phyloP scores from a whole-genome alignment of 75 land plant genomes.

The Cupressus sempervirens region DNA sequence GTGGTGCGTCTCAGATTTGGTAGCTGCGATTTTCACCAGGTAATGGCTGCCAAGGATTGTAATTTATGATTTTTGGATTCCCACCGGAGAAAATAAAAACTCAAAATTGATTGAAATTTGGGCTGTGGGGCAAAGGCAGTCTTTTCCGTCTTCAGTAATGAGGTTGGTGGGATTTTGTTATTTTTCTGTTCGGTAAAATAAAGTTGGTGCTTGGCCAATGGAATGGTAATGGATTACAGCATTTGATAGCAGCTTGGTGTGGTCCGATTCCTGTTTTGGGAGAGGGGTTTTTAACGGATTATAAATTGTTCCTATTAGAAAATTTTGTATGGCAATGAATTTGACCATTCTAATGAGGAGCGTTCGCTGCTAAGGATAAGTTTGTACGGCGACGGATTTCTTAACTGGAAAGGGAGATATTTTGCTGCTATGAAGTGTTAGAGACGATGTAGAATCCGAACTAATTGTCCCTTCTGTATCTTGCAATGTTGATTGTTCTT shows the following conservation, averaged over 20 bases:
- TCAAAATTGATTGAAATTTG: not conserved
- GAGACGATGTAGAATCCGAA: not conserved
- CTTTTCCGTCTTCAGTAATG: no score
- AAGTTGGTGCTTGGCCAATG: not conserved
- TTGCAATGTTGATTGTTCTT: not conserved
- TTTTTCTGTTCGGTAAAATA: not conserved
- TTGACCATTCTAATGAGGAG: no score
- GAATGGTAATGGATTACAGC: not conserved
- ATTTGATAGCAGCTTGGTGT: not conserved
- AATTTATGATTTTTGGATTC: not conserved
- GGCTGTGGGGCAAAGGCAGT: no score
- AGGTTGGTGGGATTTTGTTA: not conserved
- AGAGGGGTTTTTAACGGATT: no score
- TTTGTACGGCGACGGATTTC: no score
- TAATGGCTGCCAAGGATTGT: not conserved
- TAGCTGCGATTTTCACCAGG: no score
- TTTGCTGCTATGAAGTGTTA: not conserved
- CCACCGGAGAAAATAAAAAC: not conserved
- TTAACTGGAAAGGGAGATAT: not conserved
- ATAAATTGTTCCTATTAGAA: no score
- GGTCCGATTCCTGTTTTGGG: no score
- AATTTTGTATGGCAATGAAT: no score
- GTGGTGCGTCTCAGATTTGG: not conserved
- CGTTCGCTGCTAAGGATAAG: no score
- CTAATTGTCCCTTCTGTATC: no score